Percentiles rank a stretch among this genome's conserved stretches.
phyloP scores from a whole-genome alignment of 352 stramenopile species.

The Globisporangium recalcitrans region DNA sequence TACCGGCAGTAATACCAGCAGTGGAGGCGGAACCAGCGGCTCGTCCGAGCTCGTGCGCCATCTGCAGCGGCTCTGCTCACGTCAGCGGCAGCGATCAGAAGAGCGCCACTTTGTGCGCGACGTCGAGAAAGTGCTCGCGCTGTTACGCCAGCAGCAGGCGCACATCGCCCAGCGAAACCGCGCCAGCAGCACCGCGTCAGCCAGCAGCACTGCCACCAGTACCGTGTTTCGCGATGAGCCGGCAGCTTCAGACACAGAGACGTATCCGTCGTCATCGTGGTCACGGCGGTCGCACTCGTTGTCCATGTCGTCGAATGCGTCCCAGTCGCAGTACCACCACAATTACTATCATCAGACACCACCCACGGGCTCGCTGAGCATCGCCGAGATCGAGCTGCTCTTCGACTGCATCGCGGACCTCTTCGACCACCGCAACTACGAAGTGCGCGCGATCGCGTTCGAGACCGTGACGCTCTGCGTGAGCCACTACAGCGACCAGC shows the following conservation, averaged over 20 bases:
- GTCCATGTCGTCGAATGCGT: conserved; percentile 7
- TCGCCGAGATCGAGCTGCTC: conserved; percentile 47
- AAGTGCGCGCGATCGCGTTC: conserved; percentile 67
- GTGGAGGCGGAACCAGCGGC: neutral
- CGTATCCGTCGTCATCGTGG: neutral
- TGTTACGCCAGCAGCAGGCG: conserved; percentile 27
- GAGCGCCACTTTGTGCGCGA: conserved; percentile 64
- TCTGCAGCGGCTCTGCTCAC: conserved; percentile 53
- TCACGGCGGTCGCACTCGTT: conserved; percentile 8
- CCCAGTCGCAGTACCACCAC: neutral
- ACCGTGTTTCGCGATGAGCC: neutral
- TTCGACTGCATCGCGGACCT: conserved; percentile 65
- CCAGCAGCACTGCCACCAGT: conserved; percentile 1
- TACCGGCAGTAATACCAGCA: neutral
- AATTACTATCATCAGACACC: neutral
- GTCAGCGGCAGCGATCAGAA: conserved; percentile 57
- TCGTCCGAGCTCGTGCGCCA: conserved; percentile 50
- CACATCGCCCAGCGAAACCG: conserved; percentile 2
- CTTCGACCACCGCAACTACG: conserved; percentile 62
- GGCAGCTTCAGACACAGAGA: neutral
- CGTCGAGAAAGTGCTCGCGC: conserved; percentile 51
- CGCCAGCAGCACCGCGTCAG: neutral
- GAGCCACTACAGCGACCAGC: conserved; percentile 43
- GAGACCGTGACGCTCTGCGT: conserved; percentile 69
- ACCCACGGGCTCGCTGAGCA: conserved; percentile 11